Evolutionary conservation across 371 early-diverging fungal species (phyloP).

Genomic region (Apophysomyces variabilis): DNA sequence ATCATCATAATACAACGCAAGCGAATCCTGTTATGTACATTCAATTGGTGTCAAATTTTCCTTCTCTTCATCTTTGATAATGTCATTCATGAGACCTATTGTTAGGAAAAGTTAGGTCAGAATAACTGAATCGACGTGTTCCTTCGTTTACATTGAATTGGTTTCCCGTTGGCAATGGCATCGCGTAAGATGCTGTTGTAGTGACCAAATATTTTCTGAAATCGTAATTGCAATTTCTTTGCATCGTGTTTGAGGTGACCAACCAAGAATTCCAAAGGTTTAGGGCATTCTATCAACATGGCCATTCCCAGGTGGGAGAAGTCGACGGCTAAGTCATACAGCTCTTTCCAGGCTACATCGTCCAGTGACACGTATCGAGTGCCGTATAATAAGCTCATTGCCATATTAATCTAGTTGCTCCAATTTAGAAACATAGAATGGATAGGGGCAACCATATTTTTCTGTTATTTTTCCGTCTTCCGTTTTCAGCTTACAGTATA

Average conservation of each 20-base stretch:
- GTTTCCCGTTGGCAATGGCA: background rate
- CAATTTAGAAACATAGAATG: no score
- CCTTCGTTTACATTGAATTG: background rate
- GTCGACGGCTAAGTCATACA: background rate
- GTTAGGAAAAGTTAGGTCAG: background rate
- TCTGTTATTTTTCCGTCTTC: background rate
- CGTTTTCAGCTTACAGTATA: background rate
- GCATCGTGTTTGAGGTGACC: background rate
- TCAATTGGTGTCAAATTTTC: background rate
- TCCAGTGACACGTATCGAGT: background rate
- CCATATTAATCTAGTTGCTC: no score
- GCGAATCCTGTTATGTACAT: background rate
- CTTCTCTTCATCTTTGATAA: background rate
- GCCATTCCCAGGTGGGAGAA: background rate
- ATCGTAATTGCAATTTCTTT: background rate
- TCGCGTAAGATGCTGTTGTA: background rate
- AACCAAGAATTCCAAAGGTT: background rate
- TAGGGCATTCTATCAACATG: background rate
- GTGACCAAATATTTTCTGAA: background rate
- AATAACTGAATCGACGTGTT: background rate
- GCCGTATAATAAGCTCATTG: background rate
- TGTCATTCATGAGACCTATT: conserved; percentile 1
- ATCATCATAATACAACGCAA: no score
- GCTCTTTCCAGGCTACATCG: background rate
- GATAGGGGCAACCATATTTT: background rate